Evolutionary conservation across 2,329 filamentous ascomycete genomes (phyloP), one percentile per base, ranked within the genome.

Genomic region (Botrytis cinerea): DNA sequence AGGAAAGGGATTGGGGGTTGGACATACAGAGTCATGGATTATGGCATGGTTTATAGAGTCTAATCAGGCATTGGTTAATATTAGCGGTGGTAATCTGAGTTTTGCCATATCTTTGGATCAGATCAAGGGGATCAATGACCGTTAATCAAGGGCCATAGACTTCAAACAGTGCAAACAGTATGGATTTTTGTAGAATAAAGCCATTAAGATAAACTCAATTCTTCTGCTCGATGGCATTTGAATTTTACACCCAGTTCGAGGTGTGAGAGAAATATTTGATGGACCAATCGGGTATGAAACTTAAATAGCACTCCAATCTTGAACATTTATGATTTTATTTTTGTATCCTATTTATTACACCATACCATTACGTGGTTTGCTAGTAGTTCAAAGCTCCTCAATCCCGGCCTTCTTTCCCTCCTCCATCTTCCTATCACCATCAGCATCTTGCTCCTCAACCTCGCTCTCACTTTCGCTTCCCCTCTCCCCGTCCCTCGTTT

Each of bases 401-500:
- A 72, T 72, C 1, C 70, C 62, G 4, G 22, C 70, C 48, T 68
- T 72, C 40, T 72, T 72, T 0, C 28, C 35, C 61, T 25, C 62
- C 48, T 9, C n/a, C 70, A 72, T 72, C 46, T 54, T 64, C 25
- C 59, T 64, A 40, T 68, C 38, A 20, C 70, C 28, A 51, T 67
- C 57, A 16, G 70, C 66, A 67, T 74, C 71, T 57, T 66, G 18
- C 22, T 68, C 40, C 20, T 72, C 70, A 14, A 16, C 46, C 6
- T 54, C 60, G 35, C 45, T 70, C n/a, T 43, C 60, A 54, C 66
- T 69, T n/a, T 54, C 46, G 32, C 22, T 28, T 2, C 28, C 45
- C 32, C 32, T 32, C 32, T 32, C 32, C 14, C 62, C 54, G 4
- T 73, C 71, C 46, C 45, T 72, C 71, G 74, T 75, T 61, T 77